Evolutionary conservation across 345 rosid genomes (phyloP).

Genomic region (Citrus australasica): DNA sequence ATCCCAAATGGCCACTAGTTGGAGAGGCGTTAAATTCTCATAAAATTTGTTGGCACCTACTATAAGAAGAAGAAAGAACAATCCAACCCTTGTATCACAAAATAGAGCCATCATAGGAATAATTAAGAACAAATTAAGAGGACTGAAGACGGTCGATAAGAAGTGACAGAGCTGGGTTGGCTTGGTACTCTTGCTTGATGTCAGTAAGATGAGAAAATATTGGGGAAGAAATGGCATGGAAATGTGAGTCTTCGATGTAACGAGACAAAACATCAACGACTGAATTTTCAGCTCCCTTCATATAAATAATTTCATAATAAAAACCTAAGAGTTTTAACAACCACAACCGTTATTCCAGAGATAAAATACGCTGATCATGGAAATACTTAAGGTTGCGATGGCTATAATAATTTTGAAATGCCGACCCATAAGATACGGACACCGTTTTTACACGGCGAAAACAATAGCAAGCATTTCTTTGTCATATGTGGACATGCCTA

Average conservation of each 20-base stretch:
- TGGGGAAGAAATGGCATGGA: neutral
- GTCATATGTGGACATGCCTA: neutral
- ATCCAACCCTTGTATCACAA: no score
- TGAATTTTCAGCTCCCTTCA: neutral
- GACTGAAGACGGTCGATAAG: no score
- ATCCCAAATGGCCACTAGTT: neutral
- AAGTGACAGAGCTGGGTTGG: no score
- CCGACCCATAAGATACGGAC: neutral
- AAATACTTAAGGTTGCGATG: neutral
- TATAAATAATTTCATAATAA: no score
- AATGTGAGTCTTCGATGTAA: neutral
- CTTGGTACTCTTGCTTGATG: rapidly evolving
- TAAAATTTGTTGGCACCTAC: neutral
- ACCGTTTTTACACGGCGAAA: neutral
- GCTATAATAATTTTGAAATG: neutral
- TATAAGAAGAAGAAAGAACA: no score
- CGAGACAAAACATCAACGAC: neutral
- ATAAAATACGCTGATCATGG: neutral
- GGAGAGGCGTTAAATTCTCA: neutral
- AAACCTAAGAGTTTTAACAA: neutral
- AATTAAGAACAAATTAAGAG: neutral
- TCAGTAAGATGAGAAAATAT: neutral
- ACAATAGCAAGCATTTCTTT: neutral
- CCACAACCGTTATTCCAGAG: rapidly evolving
- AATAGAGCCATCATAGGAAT: neutral